phyloP scores from a whole-genome alignment of 2,329 filamentous ascomycete species.

The Westerdykella ornata region DNA sequence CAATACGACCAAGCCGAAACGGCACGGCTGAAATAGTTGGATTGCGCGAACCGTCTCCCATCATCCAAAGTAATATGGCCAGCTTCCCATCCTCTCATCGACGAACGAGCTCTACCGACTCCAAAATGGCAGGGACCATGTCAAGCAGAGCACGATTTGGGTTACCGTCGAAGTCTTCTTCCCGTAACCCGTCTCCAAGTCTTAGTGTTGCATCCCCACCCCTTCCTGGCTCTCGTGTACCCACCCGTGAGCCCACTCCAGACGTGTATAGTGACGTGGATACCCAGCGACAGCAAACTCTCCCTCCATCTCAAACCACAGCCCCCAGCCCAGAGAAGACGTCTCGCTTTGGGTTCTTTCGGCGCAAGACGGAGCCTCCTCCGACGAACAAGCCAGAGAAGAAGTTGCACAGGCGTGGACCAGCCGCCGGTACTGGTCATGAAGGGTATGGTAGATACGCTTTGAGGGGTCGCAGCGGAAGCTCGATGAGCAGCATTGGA shows the following conservation, averaged over 20 bases:
- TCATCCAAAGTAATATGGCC: slow-evolving; percentile 52
- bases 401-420: slow-evolving; percentile 58
- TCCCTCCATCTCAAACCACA: slow-evolving; percentile 30
- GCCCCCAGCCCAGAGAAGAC: slow-evolving; percentile 52
- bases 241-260: slow-evolving; percentile 33
- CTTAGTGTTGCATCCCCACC: slow-evolving; percentile 25
- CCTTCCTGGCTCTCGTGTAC: slow-evolving; percentile 18
- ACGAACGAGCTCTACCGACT: slow-evolving; percentile 46
- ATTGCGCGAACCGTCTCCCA: slow-evolving; percentile 44
- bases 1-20: slow-evolving; percentile 42
- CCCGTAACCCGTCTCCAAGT: slow-evolving; percentile 35
- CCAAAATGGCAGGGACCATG: slow-evolving; percentile 19
- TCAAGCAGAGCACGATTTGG: slow-evolving; percentile 20
- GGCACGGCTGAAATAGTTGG: slow-evolving; percentile 41
- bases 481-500: slow-evolving; percentile 46
- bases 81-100: slow-evolving; percentile 46
- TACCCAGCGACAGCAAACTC: slow-evolving; percentile 28
- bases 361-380: slow-evolving; percentile 57
- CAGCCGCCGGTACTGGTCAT: slow-evolving; percentile 86
- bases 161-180: slow-evolving; percentile 28
- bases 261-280: slow-evolving; percentile 35
- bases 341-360: slow-evolving; percentile 70
- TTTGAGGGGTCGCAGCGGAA: slow-evolving; percentile 58
- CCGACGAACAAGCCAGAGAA: slow-evolving; percentile 53
- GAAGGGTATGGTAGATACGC: slow-evolving; percentile 72